Conservation (phyloP, 73 alveolate species). For the Paraurostyla sp. region DNA sequence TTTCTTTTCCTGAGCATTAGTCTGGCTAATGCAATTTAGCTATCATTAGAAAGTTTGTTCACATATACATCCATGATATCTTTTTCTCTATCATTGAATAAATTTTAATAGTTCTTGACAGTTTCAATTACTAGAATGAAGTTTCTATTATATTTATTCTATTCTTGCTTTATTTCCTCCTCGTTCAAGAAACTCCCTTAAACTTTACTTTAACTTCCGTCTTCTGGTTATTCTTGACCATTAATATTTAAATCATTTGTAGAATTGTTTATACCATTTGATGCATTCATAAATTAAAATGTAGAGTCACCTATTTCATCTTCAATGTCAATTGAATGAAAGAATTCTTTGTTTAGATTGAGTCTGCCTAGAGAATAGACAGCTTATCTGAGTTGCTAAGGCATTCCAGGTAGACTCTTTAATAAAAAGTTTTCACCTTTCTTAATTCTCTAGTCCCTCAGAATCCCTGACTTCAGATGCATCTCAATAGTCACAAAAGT, state of each 20-base stretch:
- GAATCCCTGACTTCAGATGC: not conserved
- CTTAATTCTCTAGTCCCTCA: conserved; percentile 7
- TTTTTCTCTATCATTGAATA: conserved; percentile 16
- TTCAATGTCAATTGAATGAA: not conserved
- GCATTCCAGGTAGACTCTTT: conserved; percentile 63
- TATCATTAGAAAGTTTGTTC: not conserved
- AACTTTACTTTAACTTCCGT: not conserved
- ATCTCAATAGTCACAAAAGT: not conserved
- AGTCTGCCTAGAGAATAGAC: conserved; percentile 1
- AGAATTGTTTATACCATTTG: no score
- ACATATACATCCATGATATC: conserved; percentile 44
- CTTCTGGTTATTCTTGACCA: not conserved
- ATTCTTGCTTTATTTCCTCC: conserved; percentile 12
- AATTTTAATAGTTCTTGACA: conserved; percentile 15
- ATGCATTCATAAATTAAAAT: no score
- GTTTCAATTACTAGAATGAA: conserved; percentile 46
- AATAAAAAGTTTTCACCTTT: not conserved
- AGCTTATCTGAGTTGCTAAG: conserved; percentile 42
- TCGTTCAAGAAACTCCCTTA: not conserved
- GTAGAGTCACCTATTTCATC: no score
- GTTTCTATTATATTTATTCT: conserved; percentile 55
- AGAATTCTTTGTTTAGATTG: not conserved
- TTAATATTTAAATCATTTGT: not conserved
- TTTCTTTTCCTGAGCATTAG: conserved; percentile 60
- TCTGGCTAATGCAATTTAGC: conserved; percentile 45